These are phyloP conservation scores for Medicago lupulina DNA, from an alignment of 306 rosid species.

Conservation along the genomic window DNA sequence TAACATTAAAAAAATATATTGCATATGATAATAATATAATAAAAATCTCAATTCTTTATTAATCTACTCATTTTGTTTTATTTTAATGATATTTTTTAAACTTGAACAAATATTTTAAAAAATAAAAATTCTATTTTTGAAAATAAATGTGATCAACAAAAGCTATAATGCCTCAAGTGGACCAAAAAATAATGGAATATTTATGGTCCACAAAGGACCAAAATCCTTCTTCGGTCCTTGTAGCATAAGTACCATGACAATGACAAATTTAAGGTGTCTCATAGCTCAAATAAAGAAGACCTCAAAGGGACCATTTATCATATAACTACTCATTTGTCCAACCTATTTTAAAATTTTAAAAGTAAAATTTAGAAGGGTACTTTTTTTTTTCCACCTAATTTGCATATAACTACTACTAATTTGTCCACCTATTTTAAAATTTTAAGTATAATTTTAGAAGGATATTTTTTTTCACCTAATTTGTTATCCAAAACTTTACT, in stretches of 20 bases:
- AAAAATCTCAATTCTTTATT: no score
- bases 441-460: no score
- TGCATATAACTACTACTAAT: slow-evolving; percentile 14
- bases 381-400: no score
- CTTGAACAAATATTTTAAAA: no score
- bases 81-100: no score
- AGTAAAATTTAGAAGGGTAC: no score
- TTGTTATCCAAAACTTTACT: no score
- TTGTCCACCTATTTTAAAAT: not conserved
- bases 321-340: slow-evolving; percentile 1
- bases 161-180: not conserved
- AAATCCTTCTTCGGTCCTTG: not conserved
- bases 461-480: no score
- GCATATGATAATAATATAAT: not conserved
- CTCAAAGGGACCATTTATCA: slow-evolving; percentile 42
- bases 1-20: not conserved
- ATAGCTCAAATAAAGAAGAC: not conserved
- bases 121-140: not conserved
- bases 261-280: not conserved
- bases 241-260: not conserved
- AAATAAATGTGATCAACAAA: not conserved
- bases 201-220: slow-evolving; percentile 5
- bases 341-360: no score
- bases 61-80: no score
- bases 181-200: not conserved